These are phyloP conservation scores for Thermomucor indicae-seudaticae DNA, from an alignment of 371 early-diverging fungal species.

Conservation along the genomic window DNA sequence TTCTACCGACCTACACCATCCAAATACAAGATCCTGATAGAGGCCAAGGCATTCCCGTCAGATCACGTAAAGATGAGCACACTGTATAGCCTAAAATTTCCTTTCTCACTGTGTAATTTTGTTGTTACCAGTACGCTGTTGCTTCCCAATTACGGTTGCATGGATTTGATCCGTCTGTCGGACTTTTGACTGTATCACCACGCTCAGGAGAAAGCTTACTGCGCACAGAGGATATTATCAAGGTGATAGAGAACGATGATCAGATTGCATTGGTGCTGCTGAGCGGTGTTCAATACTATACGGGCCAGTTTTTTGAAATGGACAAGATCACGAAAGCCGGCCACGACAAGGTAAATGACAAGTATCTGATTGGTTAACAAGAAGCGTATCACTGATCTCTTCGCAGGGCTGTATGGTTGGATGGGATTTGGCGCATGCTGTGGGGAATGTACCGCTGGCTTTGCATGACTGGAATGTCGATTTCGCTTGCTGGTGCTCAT, in stretches of 20 bases:
- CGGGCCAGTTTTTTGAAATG: constrained; percentile 93
- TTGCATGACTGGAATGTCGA: constrained; percentile 97
- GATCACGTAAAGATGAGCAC: constrained; percentile 59
- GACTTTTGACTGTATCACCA: constrained; percentile 73
- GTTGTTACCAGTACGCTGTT: constrained; percentile 69
- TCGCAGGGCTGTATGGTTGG: constrained; percentile 85
- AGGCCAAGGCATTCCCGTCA: constrained; percentile 92
- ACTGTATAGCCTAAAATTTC: constrained; percentile 45
- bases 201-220: constrained; percentile 69
- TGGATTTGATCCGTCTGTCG: constrained; percentile 65
- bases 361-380: not conserved
- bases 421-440: constrained; percentile 96
- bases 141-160: constrained; percentile 84
- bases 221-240: constrained; percentile 79
- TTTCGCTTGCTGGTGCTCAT: constrained; percentile 98
- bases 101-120: constrained; percentile 16
- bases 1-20: constrained; percentile 84
- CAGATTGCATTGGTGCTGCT: constrained; percentile 85
- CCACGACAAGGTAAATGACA: constrained; percentile 60
- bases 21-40: constrained; percentile 87
- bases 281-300: constrained; percentile 94
- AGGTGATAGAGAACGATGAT: constrained; percentile 68
- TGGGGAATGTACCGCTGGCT: constrained; percentile 84
- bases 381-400: not conserved
- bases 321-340: constrained; percentile 80